phyloP scores from a whole-genome alignment of 257 asterid species.

The Echites panduratus region DNA sequence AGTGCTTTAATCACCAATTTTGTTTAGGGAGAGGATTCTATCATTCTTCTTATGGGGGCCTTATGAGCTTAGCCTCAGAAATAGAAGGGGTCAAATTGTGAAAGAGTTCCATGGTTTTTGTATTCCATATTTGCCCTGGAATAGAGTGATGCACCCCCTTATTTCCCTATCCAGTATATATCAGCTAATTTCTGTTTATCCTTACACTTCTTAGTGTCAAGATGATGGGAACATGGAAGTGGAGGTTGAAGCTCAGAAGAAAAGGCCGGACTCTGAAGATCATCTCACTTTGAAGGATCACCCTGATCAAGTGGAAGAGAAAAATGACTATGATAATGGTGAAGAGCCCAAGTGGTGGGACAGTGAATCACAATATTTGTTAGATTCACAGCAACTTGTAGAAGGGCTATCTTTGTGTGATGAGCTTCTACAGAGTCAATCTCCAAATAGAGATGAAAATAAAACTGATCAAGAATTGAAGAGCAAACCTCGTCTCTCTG shows the following conservation, averaged over 20 bases:
- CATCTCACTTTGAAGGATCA: slow-evolving; percentile 23
- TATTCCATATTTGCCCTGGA: neutral
- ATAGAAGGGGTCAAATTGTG: neutral
- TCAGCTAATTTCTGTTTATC: slow-evolving; percentile 1
- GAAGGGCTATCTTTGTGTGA: slow-evolving; percentile 80
- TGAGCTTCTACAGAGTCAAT: slow-evolving; percentile 81
- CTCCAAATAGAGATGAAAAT: slow-evolving; percentile 59
- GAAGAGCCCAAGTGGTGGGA: slow-evolving; percentile 78
- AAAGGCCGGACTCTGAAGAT: slow-evolving; percentile 22
- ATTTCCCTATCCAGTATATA: slow-evolving; percentile 8
- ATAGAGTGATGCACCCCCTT: neutral
- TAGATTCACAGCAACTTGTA: slow-evolving; percentile 83
- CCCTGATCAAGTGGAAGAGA: slow-evolving; percentile 23
- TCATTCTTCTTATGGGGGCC: neutral
- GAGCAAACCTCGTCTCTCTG: slow-evolving; percentile 53
- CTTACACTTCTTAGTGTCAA: slow-evolving; percentile 42
- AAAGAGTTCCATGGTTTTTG: neutral
- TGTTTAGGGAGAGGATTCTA: neutral
- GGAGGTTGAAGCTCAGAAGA: slow-evolving; percentile 30
- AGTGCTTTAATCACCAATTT: neutral
- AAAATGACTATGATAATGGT: slow-evolving; percentile 33
- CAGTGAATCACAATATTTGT: slow-evolving; percentile 55
- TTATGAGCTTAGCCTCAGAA: neutral
- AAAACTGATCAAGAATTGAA: slow-evolving; percentile 29
- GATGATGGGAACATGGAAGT: slow-evolving; percentile 29